Evolutionary conservation across 1,139 yeast genomes (phyloP).

Genomic region (Debaryomyces subglobosus): DNA sequence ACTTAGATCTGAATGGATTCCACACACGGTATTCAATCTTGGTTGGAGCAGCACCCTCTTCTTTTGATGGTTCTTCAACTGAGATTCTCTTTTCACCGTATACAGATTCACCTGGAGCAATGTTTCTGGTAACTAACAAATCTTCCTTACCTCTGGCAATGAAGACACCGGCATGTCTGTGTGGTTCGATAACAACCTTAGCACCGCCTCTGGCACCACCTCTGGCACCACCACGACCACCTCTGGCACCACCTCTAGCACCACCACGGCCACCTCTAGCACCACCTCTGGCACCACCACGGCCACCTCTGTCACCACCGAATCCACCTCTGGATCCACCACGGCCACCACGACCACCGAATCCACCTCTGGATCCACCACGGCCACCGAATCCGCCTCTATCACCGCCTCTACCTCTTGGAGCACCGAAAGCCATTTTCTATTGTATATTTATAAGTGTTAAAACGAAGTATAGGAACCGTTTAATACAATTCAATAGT

Average conservation of each 20-base stretch:
- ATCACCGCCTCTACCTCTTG: slow-evolving; percentile 40
- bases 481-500: slow-evolving; percentile 8
- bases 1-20: slow-evolving; percentile 99
- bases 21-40: slow-evolving; percentile 98
- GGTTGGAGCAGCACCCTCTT: slow-evolving; percentile 87
- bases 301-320: slow-evolving; percentile 31
- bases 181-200: slow-evolving; percentile 96
- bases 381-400: slow-evolving; percentile 57
- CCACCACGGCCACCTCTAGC: slow-evolving; percentile 49
- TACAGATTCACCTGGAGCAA: slow-evolving; percentile 97
- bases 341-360: slow-evolving; percentile 21
- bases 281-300: slow-evolving; percentile 37
- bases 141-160: slow-evolving; percentile 99
- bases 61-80: slow-evolving; percentile 87
- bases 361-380: slow-evolving; percentile 57
- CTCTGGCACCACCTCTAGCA: slow-evolving; percentile 59
- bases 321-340: slow-evolving; percentile 28
- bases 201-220: slow-evolving; percentile 87
- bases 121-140: slow-evolving; percentile 92
- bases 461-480: slow-evolving; percentile 6
- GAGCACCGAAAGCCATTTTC: slow-evolving; percentile 39
- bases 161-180: slow-evolving; percentile 96
- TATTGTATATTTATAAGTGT: slow-evolving; percentile 9
- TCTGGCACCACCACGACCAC: slow-evolving; percentile 72
- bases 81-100: slow-evolving; percentile 97